Base-by-base conservation (phyloP, 305 asterid species). In the Ilex paraguariensis region DNA sequence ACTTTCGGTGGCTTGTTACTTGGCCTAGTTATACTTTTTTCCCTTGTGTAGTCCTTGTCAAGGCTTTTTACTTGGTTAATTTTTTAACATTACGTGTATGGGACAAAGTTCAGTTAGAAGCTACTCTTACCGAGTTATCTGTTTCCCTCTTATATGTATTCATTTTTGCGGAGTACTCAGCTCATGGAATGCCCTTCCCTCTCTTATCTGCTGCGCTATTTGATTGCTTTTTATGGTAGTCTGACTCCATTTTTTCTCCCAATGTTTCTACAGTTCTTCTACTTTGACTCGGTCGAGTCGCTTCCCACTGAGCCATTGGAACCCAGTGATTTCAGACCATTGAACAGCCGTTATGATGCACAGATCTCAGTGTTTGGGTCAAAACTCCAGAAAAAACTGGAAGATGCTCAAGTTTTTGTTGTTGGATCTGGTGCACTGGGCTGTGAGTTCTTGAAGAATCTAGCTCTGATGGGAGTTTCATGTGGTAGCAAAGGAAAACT, bases 401-500 rank as follows among this genome's bases (percentile, higher is more conserved):
- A 89, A 79, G 95, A 85, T 55, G 90, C 96, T 68, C 85, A 70
- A 68, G 69, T 79, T 40, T 92, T 89, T 82, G 75, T 92, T 66
- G 95, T 89, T 68, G 98, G 98, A 73, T 82, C 98, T 72, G 98
- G 98, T 75, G 98, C 98, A 16, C 82, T 92, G 53, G 98, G 98
- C 60, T 92, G 98, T 58, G 98, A 92, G 66, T 92, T 92, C 57
- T 82, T 92, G 67, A 92, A 92, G 75, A 92, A 92, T 76, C 75
- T 92, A 74, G 96, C 97, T 58, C 77, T 92, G 30, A 92, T 92
- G 97, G 98, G 98, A 66, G 91, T 92, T 62, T 80, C 97, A 4
- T 89, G 96, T 72, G 83, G 94, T 33, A 69, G 70, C 65, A 70
- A 73, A 64, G 97, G 95, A 57, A 92, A 89, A 63, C 32, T 89